Percentiles rank a stretch among this genome's conserved stretches.
phyloP scores from a whole-genome alignment of 2,329 filamentous ascomycete species.

The Epichloe elymi region DNA sequence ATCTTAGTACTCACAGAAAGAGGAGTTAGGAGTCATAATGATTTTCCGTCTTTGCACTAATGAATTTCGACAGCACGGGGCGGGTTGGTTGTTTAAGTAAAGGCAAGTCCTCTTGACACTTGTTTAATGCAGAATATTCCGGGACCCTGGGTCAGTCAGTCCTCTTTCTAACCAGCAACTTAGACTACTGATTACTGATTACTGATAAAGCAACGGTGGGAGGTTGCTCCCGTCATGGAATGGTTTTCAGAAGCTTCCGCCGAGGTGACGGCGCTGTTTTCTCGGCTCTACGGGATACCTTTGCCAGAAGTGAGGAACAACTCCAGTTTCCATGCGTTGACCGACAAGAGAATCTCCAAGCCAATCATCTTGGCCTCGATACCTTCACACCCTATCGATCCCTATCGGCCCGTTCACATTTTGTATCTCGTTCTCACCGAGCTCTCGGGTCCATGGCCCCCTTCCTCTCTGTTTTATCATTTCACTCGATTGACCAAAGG shows the following conservation, averaged over 20 bases:
- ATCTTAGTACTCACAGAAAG: neutral
- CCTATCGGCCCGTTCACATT: conserved; percentile 5
- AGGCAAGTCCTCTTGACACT: neutral
- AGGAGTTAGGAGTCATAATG: too few species aligned
- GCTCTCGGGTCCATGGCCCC: conserved; percentile 1
- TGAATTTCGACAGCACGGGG: neutral
- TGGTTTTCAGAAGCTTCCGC: neutral
- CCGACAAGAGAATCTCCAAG: neutral
- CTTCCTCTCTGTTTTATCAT: conserved; percentile 1
- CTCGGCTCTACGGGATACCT: neutral
- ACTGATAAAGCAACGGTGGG: neutral
- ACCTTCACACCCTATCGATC: neutral
- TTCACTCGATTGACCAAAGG: neutral
- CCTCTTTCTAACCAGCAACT: too few species aligned
- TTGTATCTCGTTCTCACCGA: conserved; percentile 4
- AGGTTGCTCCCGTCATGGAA: neutral
- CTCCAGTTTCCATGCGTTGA: neutral
- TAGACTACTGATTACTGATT: too few species aligned
- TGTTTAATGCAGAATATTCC: neutral
- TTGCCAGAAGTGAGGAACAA: neutral
- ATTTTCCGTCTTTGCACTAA: neutral
- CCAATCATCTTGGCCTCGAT: conserved; percentile 3
- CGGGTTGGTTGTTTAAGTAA: neutral
- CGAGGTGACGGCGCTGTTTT: neutral
- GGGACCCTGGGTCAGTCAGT: too few species aligned